phyloP scores from a whole-genome alignment of 176 grass and related monocot genomes.

The Aegilops umbellulata region DNA sequence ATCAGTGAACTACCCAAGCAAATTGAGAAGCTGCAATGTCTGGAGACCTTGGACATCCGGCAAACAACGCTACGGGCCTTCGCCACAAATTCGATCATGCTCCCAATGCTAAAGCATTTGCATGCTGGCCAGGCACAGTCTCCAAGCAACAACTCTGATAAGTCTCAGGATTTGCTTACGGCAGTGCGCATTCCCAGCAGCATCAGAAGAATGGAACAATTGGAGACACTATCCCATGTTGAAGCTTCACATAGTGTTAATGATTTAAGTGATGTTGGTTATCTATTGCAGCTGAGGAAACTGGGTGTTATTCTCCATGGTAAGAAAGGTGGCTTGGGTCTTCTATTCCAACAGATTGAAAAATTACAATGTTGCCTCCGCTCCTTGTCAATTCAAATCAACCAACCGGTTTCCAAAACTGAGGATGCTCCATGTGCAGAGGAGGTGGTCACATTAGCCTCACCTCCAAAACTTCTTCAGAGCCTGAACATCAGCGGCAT shows the following conservation, averaged over 20 bases:
- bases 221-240: background rate
- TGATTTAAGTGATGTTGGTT: background rate
- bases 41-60: constrained; percentile 30
- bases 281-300: background rate
- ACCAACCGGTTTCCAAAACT: background rate
- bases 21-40: no score
- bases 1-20: background rate
- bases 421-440: background rate
- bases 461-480: no score
- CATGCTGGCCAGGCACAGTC: background rate
- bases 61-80: constrained; percentile 2
- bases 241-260: background rate
- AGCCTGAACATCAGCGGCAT: no score
- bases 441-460: no score
- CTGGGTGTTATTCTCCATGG: background rate
- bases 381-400: background rate
- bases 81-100: background rate
- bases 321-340: background rate
- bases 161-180: background rate
- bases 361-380: background rate
- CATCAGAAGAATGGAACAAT: background rate
- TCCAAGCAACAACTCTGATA: background rate
- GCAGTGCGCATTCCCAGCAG: background rate
- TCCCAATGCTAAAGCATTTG: constrained; percentile 14
- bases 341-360: background rate